Evolutionary conservation across 352 stramenopile genomes (phyloP), one percentile per base, ranked within the genome.

Genomic region (Aphanomyces astaci): DNA sequence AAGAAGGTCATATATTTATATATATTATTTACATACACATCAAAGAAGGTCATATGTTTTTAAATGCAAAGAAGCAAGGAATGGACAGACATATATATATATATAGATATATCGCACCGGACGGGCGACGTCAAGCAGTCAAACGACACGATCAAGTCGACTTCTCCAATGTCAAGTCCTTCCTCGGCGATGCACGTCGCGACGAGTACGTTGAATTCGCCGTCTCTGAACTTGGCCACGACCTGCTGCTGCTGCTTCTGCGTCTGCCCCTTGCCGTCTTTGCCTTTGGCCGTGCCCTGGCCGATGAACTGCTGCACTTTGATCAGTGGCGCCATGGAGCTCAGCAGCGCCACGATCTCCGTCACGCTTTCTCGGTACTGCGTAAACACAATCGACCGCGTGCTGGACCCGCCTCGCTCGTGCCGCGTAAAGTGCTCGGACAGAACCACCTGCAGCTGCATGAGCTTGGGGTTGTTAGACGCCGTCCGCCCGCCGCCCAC

Each of bases 351-450:
- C 1, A 98, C 87, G 66, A 99, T 98, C 71, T 98, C 95, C 4
- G 75, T 78, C 1, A 99, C 96, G 63, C 87, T 98, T 45, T 90
- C 88, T 66, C 97, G 86, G 73, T 94, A 98, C 69, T 99, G 92
- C 5, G 95, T 98, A 75, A 99, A 99, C 3, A 99, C 94, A 65
- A 99, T 99, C 3, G 89, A 96, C 11, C 96, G 79, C 4, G 96
- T 98, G 39, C 82, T 97, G 36, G 81, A 91, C 28, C 77, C 71
- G 0, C 76, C 84, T 4, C 70, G 70, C 2, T 77, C 64, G 72
- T 96, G 84, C 15, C 86, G 80, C 33, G 87, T 71, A 62, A 96
- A 94, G 52, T 96, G 86, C 40, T 97, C 86, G n/a, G 90, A 73
- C 10, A 96, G 72, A 22, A 95, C 82, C 46, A 96, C 76, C 17